Base-by-base conservation (phyloP, 2,329 filamentous ascomycete species). In the Aureobasidium sp. region DNA sequence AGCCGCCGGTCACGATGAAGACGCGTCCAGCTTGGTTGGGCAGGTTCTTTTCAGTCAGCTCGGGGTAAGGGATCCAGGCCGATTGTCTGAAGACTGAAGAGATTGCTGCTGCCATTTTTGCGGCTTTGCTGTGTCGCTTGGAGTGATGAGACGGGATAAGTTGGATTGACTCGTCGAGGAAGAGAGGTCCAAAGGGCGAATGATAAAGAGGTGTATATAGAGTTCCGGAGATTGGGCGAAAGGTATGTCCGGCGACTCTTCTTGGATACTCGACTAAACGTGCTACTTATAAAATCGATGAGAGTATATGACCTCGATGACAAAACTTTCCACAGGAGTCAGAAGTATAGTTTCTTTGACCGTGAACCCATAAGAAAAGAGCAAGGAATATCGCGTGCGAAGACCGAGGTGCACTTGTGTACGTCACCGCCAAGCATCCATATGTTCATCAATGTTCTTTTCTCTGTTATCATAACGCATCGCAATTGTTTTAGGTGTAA, bases 1-100 rank as follows among this genome's bases (percentile, higher is more conserved):
- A 73, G 25, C 74, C 77, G 23, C 79, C 79, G 0, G 73, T 85
- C 17, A 85, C 77, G 62, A 85, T 75, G 70, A 75, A 78, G 35
- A 82, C 78, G 17, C 71, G 76, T 65, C 73, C 76, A 17, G 69
- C 65, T 60, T 77, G 74, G 54, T 77, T 70, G 7, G 73, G 69
- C 8, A 79, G 68, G 31, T 76, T 71, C 42, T 71, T 67, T 45
- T 77, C 75, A 3, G 75, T 78, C 57, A 78, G 73, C 1, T 68
- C 65, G 9, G 78, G 77, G 15, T 57, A 58, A 17, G 69, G 68
- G 23, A 69, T 64, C 62, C 67, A 69, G 61, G 67, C 64, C 62
- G 64, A 67, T 47, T 70, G 67, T 43, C 49, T 47, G 46, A 67
- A 57, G 45, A 63, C 49, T 4, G 55, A 58, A 10, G 43, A 38